Evolutionary conservation across 2,329 filamentous ascomycete species (phyloP), one percentile per base, ranked within the genome.

Genomic region (Thielaviopsis musarum): DNA sequence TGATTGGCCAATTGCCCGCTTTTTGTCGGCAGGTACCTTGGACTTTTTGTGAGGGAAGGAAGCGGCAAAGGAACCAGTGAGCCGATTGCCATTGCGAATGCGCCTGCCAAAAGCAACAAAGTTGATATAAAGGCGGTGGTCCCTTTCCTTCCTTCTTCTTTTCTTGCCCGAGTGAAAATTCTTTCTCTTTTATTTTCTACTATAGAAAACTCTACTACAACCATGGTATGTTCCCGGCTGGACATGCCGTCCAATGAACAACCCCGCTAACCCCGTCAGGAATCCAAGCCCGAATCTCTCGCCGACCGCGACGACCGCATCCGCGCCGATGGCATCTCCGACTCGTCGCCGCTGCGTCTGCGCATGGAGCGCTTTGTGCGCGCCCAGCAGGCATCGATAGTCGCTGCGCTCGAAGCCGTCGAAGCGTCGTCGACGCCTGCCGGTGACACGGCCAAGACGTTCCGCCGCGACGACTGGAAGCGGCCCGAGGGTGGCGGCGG

Each of bases 281-380:
- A n/a, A 13, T 15, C 26, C 56, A 22, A 22, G 21, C 48, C 13
- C 55, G 52, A 57, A 54, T 45, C 60, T 22, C 54, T 59, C 38
- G 57, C 54, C 66, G 88, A 95, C 69, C 83, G 88, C 66, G 93
- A 97, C 71, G 83, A 81, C 64, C 78, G 89, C 63, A 65, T 65
- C 21, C 79, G 97, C 57, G 84, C 78, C 56, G 79, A 84, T 59
- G 77, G 84, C 66, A 79, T 97, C 56, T 85, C 78, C 54, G 79
- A 84, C 60, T 77, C 83, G 66, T 96, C 91, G 15, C 91, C 93
- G 1, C 97, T 98, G 91, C 90, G 93, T 59, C 79, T 98, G 61
- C 88, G 91, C 64, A 97, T 98, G 93, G 93, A 98, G 73, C 83
- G 88, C 67, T 87, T 97, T 70, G 94, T 97, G 72, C 93, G 93